Evolutionary conservation across 2,329 filamentous ascomycete species (phyloP).

Genomic region (Tolypocladium ovalisporum): DNA sequence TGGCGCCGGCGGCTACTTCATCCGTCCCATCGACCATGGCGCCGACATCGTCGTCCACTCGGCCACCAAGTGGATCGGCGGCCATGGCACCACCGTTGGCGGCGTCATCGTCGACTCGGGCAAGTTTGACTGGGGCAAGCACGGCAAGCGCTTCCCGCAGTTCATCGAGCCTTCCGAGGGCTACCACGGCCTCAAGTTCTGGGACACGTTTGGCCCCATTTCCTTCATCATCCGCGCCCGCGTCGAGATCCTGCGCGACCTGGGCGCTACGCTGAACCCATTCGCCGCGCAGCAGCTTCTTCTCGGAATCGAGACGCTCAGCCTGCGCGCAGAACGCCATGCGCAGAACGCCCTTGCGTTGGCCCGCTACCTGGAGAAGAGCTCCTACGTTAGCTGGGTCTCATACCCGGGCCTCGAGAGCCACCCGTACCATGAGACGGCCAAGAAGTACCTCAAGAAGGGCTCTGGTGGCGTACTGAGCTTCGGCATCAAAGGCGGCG

Average conservation of each 20-base stretch:
- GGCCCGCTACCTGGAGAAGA: conserved; percentile 73
- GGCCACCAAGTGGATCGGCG: conserved; percentile 94
- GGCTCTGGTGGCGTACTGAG: conserved; percentile 87
- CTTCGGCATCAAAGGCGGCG: conserved; percentile 87
- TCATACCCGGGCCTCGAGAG: conserved; percentile 81
- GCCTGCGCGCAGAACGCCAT: conserved; percentile 75
- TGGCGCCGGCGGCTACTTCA: conserved; percentile 82
- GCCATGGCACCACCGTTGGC: conserved; percentile 85
- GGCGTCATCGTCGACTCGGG: conserved; percentile 80
- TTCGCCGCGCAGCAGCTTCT: conserved; percentile 90
- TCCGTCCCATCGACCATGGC: conserved; percentile 77
- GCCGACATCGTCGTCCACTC: conserved; percentile 92
- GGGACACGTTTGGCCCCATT: conserved; percentile 77
- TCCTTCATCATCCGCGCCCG: conserved; percentile 77
- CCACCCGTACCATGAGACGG: conserved; percentile 68
- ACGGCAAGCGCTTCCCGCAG: conserved; percentile 79
- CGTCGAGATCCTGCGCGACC: conserved; percentile 81
- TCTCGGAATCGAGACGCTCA: conserved; percentile 81
- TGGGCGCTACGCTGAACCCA: conserved; percentile 74
- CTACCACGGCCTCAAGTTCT: conserved; percentile 91
- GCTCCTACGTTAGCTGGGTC: conserved; percentile 81
- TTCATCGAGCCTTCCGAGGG: conserved; percentile 81
- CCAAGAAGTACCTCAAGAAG: conserved; percentile 76
- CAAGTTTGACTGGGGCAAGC: conserved; percentile 87
- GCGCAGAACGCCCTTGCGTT: conserved; percentile 72